These are phyloP conservation scores for Kwoniella sp. DNA, from an alignment of 768 basidiomycete genomes.

Conservation along the genomic window DNA sequence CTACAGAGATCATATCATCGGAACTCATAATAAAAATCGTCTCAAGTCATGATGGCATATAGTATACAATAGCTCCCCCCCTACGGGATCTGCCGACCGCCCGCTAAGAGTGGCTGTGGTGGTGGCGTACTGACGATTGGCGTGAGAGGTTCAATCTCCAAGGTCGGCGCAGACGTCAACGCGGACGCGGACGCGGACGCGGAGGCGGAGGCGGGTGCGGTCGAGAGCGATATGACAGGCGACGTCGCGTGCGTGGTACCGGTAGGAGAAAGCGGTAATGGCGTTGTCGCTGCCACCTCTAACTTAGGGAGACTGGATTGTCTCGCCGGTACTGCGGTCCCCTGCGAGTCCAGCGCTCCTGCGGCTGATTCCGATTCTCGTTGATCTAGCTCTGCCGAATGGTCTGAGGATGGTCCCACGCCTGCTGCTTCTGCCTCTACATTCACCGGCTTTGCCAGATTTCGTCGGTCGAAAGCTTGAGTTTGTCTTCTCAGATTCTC, in stretches of 20 bases:
- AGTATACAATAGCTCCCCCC: too few relatives aligned
- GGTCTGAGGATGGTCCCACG: too few relatives aligned
- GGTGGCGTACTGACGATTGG: slow-evolving; percentile 13
- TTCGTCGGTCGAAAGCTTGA: slow-evolving; percentile 23
- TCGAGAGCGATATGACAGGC: neutral
- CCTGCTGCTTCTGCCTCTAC: neutral
- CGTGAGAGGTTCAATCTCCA: slow-evolving; percentile 22
- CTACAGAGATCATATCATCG: too few relatives aligned
- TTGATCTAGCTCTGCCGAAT: neutral
- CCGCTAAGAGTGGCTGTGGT: neutral
- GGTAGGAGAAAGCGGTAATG: neutral
- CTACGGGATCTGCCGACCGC: too few relatives aligned
- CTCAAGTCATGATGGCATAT: too few relatives aligned
- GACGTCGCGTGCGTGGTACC: neutral
- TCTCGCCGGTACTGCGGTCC: too few relatives aligned
- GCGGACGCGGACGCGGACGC: neutral
- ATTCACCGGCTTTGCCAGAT: slow-evolving; percentile 12
- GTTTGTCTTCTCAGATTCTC: slow-evolving; percentile 17
- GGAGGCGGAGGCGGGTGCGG: neutral
- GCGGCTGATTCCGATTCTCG: neutral
- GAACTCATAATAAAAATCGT: too few relatives aligned
- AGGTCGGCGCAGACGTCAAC: neutral
- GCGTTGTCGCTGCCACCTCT: neutral
- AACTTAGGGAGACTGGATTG: neutral
- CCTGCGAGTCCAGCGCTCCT: too few relatives aligned